Base-by-base conservation (phyloP, 2,329 filamentous ascomycete species). In the Neonectria neomacrospora region DNA sequence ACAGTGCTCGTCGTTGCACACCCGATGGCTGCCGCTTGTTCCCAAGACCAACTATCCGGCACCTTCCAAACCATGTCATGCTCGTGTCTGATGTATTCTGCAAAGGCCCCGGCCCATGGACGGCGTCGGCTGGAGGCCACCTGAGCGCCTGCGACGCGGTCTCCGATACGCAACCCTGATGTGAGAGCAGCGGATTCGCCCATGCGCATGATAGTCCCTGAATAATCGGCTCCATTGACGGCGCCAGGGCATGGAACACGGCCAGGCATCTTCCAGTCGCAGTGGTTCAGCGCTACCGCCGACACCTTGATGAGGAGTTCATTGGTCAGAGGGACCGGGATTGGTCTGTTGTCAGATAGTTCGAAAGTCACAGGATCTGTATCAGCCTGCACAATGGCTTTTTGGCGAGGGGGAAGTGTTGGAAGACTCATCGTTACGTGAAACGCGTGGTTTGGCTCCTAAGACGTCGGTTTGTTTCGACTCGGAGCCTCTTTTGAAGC, bases 71-170 rank as follows among this genome's bases (percentile, higher is more conserved):
- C 28, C 26, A 55, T 51, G n/a, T 56, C 52, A 14, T 41, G 23
- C 26, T 48, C 45, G 34, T 48, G 22, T n/a, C 52, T 28, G 5
- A 61, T 47, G 23, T 61, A 61, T 26, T 61, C 44, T 20, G 58
- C 52, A 44, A 61, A 61, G 2, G 58, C 58, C 12, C 58, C 58
- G 16, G 45, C 58, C 26, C 52, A 41, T 20, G 58, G 58, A 37
- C 54, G 42, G 12, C 42, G 44, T 28, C 26, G 54, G 44, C 30
- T 57, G 28, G 42, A 50, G 42, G 54, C 54, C 44, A 44, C 30
- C 50, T 57, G 44, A 50, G 44, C 54, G 42, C 42, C 54, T 50
- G 54, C 54, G 28, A 57, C 54, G 14, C 54, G 54, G 30, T 57
- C 54, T 39, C 54, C 54, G 28, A 57, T 50, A 34, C 14, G 8